Conservation (phyloP, 495 filamentous ascomycete species). For the Aspergillus heteromorphus region DNA sequence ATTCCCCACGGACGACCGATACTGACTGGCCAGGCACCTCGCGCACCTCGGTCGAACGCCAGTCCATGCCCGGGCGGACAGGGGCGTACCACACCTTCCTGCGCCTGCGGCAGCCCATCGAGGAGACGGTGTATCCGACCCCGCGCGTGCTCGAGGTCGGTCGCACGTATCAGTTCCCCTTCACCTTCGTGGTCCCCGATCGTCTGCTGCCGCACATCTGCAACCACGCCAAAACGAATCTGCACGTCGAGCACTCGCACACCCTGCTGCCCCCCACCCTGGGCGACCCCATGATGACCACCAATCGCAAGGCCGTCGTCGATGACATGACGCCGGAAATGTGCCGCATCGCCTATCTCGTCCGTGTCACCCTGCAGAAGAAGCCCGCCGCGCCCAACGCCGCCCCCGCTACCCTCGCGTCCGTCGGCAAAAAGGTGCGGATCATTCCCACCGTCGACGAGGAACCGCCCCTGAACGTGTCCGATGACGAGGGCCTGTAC, state of each 20-base stretch:
- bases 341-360: constrained; percentile 66
- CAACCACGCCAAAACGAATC: constrained; percentile 48
- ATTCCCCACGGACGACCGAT: too few species aligned
- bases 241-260: constrained; percentile 65
- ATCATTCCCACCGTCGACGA: constrained; percentile 72
- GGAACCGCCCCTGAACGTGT: constrained; percentile 67
- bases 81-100: constrained; percentile 64
- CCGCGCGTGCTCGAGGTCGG: constrained; percentile 64
- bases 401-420: constrained; percentile 39
- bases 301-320: constrained; percentile 43
- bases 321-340: constrained; percentile 85
- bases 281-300: constrained; percentile 58
- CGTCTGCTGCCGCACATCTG: constrained; percentile 61
- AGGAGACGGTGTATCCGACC: constrained; percentile 61
- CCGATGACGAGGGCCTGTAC: constrained; percentile 57
- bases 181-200: constrained; percentile 80
- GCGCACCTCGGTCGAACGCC: constrained; percentile 48
- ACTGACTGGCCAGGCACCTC: constrained; percentile 35
- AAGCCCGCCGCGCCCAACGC: constrained; percentile 20
- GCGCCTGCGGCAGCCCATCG: constrained; percentile 74
- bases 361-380: constrained; percentile 55
- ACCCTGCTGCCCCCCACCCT: constrained; percentile 74
- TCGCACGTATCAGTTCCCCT: constrained; percentile 67
- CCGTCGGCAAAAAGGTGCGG: constrained; percentile 57
- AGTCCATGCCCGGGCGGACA: constrained; percentile 42